Percentiles rank a stretch among this genome's conserved stretches.
Evolutionary conservation across 2,329 filamentous ascomycete species (phyloP).

Genomic region (Trichoderma endophyticum): DNA sequence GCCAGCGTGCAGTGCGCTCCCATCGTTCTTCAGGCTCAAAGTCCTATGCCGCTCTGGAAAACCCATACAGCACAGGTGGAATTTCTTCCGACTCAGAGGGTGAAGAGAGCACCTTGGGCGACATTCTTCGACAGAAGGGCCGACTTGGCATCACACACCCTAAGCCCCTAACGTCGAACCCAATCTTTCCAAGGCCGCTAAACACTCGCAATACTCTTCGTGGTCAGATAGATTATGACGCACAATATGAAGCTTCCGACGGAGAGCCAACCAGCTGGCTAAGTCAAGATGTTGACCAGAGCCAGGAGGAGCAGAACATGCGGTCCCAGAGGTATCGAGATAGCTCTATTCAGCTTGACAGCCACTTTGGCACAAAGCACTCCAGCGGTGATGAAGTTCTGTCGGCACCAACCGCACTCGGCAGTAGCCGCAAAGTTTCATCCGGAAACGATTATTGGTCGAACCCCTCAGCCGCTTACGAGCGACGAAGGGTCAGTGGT

Average conservation of each 20-base stretch:
- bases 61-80: slow-evolving; percentile 42
- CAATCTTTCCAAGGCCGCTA: slow-evolving; percentile 28
- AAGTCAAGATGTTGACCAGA: slow-evolving; percentile 47
- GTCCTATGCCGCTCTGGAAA: slow-evolving; percentile 46
- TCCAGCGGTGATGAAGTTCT: slow-evolving; percentile 56
- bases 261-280: slow-evolving; percentile 39
- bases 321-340: slow-evolving; percentile 28
- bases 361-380: slow-evolving; percentile 50
- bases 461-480: slow-evolving; percentile 32
- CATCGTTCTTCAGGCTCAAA: slow-evolving; percentile 33
- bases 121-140: slow-evolving; percentile 29
- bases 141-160: slow-evolving; percentile 37
- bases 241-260: slow-evolving; percentile 46
- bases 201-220: not conserved
- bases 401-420: slow-evolving; percentile 54
- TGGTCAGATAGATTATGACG: slow-evolving; percentile 23
- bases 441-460: slow-evolving; percentile 55
- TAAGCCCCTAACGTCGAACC: slow-evolving; percentile 54
- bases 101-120: slow-evolving; percentile 32
- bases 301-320: slow-evolving; percentile 27
- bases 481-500: slow-evolving; percentile 64
- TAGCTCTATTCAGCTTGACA: slow-evolving; percentile 50
- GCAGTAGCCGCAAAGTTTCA: slow-evolving; percentile 51
- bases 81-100: slow-evolving; percentile 42
- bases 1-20: slow-evolving; percentile 38